phyloP scores from a whole-genome alignment of 352 stramenopile species.

The Phytophthora citrophthora region DNA sequence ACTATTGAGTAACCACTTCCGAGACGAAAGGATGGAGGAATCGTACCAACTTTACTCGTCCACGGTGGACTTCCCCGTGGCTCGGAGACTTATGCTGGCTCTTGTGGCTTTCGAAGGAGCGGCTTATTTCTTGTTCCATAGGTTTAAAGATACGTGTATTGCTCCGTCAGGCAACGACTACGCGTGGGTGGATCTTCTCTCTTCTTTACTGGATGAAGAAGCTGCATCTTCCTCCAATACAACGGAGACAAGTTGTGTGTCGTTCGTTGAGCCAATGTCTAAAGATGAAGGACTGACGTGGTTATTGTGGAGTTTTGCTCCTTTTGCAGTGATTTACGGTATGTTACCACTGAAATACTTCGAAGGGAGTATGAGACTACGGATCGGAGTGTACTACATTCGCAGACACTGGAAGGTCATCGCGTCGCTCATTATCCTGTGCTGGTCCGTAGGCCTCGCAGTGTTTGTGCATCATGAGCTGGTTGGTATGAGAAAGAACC shows the following conservation, averaged over 20 bases:
- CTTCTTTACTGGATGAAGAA: slow-evolving; percentile 20
- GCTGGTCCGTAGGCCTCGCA: slow-evolving; percentile 69
- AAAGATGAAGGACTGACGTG: slow-evolving; percentile 42
- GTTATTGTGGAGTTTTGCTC: slow-evolving; percentile 68
- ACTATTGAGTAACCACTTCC: slow-evolving; percentile 72
- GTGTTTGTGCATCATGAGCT: slow-evolving; percentile 72
- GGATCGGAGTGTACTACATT: slow-evolving; percentile 79
- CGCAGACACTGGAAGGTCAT: slow-evolving; percentile 79
- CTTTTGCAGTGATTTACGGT: slow-evolving; percentile 63
- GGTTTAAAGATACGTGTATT: slow-evolving; percentile 50
- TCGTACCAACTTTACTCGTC: slow-evolving; percentile 85
- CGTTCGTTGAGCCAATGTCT: slow-evolving; percentile 31
- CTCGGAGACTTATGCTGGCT: slow-evolving; percentile 63
- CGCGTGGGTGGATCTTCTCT: slow-evolving; percentile 33
- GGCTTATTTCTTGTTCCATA: slow-evolving; percentile 60
- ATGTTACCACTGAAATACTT: slow-evolving; percentile 74
- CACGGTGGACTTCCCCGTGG: slow-evolving; percentile 67
- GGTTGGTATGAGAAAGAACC: slow-evolving; percentile 45
- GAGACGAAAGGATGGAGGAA: slow-evolving; percentile 70
- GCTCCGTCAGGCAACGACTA: slow-evolving; percentile 37
- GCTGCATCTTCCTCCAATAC: slow-evolving; percentile 5
- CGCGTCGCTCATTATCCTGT: slow-evolving; percentile 65
- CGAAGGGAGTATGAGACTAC: slow-evolving; percentile 66
- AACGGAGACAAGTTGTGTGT: slow-evolving; percentile 36
- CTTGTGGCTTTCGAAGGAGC: slow-evolving; percentile 62